Base-by-base conservation (phyloP, 176 grass and related monocot genomes). In the Phoenix roebelenii region DNA sequence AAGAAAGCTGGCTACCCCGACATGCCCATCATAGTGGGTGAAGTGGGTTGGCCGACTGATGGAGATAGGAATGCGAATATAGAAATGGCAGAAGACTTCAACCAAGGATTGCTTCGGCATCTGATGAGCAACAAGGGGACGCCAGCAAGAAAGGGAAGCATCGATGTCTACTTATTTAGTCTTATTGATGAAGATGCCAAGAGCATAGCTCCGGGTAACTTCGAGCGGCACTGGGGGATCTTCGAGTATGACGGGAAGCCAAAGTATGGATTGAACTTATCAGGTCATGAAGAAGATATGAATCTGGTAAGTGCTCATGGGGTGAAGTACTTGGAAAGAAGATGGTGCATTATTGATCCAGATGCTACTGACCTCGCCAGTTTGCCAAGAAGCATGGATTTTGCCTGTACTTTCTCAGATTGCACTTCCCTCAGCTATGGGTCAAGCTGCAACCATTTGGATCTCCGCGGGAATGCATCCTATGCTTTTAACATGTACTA, bases 401-500 rank as follows among this genome's bases (percentile, higher is more conserved):
- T 77, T 53, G 82, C 82, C 1, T 86, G 90, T 65, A 22, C 39
- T 2, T 74, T 70, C 63, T 73, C 85, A 5, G 90, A 95, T 63
- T 95, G 85, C 82, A 89, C 85, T 26, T 18, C 70, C 22, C 79
- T 95, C 15, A 76, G 76, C 0, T 67, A 70, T 50, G 82, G 79
- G 10, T 78, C 82, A 24, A 86, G 77, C 51, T 95, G 82, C 66
- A 76, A 49, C 63, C 74, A 25, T 25, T 48, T 85, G 58, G 76
- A 81, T 58, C 23, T 72, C 0, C 3, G 22, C 1, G 76, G 69
- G 57, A 82, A 78, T 20, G 85, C 73, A 39, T 95, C 90, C 17
- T 89, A 89, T 29, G 76, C 90, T 15, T 89, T 95, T 58, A 95
- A 89, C 51, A 74, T 64, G 2, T 95, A 86, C 59, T 89, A 58